Conservation (phyloP, 2,329 filamentous ascomycete species). For the Huntiella moniliformis region DNA sequence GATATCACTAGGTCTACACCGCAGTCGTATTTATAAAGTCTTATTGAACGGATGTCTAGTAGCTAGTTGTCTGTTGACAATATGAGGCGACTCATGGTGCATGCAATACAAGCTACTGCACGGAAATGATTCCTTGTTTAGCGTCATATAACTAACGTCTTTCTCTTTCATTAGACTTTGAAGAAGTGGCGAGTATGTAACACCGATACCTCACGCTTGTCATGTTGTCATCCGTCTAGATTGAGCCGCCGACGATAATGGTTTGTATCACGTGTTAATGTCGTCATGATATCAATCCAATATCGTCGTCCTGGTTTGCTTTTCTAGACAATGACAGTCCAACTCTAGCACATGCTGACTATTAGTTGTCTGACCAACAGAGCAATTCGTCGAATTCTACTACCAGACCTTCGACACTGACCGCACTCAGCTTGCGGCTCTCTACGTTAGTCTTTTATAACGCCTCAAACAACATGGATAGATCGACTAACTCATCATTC, state of each 20-base stretch:
- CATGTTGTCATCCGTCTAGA: neutral
- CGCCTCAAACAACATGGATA: neutral
- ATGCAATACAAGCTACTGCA: no score
- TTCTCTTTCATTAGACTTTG: slow-evolving; percentile 20
- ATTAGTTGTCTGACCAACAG: slow-evolving; percentile 25
- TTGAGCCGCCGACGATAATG: no score
- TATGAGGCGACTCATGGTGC: no score
- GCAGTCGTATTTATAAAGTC: no score
- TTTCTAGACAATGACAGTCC: neutral
- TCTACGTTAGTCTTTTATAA: slow-evolving; percentile 53
- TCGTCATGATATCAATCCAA: neutral
- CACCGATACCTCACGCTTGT: neutral
- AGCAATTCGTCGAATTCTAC: slow-evolving; percentile 79
- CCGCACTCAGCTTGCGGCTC: slow-evolving; percentile 41
- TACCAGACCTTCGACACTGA: slow-evolving; percentile 70
- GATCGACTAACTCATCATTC: neutral
- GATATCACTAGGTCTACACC: no score
- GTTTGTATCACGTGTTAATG: no score
- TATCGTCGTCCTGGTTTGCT: neutral
- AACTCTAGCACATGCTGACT: no score
- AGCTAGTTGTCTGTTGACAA: no score
- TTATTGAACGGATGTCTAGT: no score
- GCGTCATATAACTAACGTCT: no score
- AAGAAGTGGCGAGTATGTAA: slow-evolving; percentile 29
- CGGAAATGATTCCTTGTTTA: no score